Percentiles rank a stretch among this genome's conserved stretches.
These are phyloP conservation scores for Suillus brevipes DNA, from an alignment of 768 basidiomycete species.

Conservation along the genomic window DNA sequence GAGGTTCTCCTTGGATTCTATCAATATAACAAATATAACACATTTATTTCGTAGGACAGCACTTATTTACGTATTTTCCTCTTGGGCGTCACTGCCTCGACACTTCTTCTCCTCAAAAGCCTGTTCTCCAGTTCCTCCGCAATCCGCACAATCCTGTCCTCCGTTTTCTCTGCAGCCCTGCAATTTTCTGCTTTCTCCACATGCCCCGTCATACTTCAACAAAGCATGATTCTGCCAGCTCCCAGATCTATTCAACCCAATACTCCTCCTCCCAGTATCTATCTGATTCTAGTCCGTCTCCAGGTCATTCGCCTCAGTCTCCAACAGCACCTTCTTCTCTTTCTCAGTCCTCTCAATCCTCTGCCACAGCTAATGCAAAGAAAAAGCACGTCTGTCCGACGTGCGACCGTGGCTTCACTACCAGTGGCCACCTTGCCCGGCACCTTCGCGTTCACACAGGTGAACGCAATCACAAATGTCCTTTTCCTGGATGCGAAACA, in stretches of 20 bases:
- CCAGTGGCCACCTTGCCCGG: constrained; percentile 84
- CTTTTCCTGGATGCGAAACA: constrained; percentile 94
- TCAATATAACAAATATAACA: constrained; percentile 26
- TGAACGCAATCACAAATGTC: constrained; percentile 89
- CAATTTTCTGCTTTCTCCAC: constrained; percentile 11
- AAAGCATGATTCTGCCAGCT: constrained; percentile 25
- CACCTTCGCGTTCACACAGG: constrained; percentile 91
- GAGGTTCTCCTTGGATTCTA: constrained; percentile 34
- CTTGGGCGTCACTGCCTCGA: constrained; percentile 34
- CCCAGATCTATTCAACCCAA: constrained; percentile 18
- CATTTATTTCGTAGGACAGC: constrained; percentile 20
- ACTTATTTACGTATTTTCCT: constrained; percentile 36
- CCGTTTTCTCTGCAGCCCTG: constrained; percentile 28
- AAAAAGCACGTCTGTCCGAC: constrained; percentile 62
- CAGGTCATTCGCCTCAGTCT: constrained; percentile 12
- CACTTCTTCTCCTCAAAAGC: constrained; percentile 36
- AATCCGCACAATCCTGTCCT: constrained; percentile 25
- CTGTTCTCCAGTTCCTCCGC: constrained; percentile 25
- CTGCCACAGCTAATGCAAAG: constrained; percentile 19
- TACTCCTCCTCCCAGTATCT: constrained; percentile 24
- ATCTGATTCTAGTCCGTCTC: constrained; percentile 28
- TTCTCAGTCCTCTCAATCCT: constrained; percentile 7
- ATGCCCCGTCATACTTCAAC: constrained; percentile 33
- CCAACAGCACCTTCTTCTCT: constrained; percentile 14
- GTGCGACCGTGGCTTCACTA: constrained; percentile 82